Conservation (phyloP, 495 filamentous ascomycete species). For the Xylaria intraflava region DNA sequence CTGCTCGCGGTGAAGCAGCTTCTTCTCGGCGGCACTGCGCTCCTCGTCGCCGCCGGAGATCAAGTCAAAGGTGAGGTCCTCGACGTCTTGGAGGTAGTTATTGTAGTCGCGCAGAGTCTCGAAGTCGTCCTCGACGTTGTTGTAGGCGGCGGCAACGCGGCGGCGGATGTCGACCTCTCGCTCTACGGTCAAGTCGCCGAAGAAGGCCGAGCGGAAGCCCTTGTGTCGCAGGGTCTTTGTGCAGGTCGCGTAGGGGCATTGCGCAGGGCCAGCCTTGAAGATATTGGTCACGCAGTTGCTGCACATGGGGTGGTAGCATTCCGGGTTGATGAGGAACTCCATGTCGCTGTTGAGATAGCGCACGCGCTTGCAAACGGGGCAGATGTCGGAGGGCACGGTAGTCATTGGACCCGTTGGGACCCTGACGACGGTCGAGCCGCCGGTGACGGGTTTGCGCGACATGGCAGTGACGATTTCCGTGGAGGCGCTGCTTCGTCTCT, state of each 20-base stretch:
- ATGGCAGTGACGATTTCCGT: conserved; percentile 12
- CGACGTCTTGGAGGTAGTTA: conserved; percentile 89
- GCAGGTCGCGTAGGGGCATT: conserved; percentile 86
- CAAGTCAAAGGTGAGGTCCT: conserved; percentile 83
- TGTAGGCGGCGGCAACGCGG: conserved; percentile 75
- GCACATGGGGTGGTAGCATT: conserved; percentile 99
- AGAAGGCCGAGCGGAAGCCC: conserved; percentile 80
- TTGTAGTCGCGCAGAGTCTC: conserved; percentile 74
- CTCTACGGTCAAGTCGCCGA: conserved; percentile 84
- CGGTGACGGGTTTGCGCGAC: conserved; percentile 22
- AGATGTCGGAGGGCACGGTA: conserved; percentile 59
- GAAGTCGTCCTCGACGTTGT: conserved; percentile 86
- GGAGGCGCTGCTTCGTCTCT: not conserved
- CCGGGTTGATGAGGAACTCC: conserved; percentile 89
- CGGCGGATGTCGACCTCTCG: conserved; percentile 88
- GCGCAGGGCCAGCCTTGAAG: conserved; percentile 82
- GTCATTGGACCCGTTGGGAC: conserved; percentile 5
- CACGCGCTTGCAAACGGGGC: conserved; percentile 92
- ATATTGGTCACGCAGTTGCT: conserved; percentile 88
- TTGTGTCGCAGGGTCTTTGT: conserved; percentile 74
- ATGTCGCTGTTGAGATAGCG: conserved; percentile 92
- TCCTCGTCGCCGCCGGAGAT: conserved; percentile 63
- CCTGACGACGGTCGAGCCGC: conserved; percentile 6
- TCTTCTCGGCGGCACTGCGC: conserved; percentile 55
- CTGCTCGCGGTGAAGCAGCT: conserved; percentile 58